Conservation (phyloP, 345 rosid genomes). For the Salix koriyanagi region DNA sequence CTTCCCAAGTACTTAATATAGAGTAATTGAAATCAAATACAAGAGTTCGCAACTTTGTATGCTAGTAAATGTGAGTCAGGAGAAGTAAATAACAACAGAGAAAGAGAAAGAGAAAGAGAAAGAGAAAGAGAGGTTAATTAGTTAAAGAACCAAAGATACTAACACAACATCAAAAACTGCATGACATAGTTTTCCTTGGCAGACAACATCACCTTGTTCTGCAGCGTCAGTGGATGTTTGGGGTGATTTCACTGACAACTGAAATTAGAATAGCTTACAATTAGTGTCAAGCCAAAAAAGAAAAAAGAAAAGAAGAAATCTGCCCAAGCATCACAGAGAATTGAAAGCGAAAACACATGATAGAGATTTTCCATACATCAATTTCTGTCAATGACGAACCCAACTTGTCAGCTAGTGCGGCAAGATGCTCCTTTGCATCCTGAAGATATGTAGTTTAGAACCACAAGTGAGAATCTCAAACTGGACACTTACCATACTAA, state of each 20-base stretch:
- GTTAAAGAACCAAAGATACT: conserved; percentile 35
- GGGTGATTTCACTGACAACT: conserved; percentile 69
- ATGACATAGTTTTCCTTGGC: conserved; percentile 47
- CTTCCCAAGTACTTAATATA: background rate
- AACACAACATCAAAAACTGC: conserved; percentile 49
- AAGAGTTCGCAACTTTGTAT: background rate
- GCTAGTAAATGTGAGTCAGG: background rate
- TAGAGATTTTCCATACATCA: conserved; percentile 46
- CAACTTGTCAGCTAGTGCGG: conserved; percentile 88
- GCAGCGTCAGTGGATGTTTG: conserved; percentile 60
- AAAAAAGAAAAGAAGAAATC: background rate
- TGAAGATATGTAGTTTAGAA: conserved; percentile 26
- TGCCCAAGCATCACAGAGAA: background rate
- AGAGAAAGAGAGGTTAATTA: conserved; percentile 11
- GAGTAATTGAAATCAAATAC: background rate
- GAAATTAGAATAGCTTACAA: conserved; percentile 37
- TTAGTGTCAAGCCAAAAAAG: conserved; percentile 19
- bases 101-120: background rate
- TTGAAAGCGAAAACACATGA: conserved; percentile 10
- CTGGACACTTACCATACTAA: background rate
- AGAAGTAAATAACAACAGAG: background rate
- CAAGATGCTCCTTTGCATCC: conserved; percentile 98
- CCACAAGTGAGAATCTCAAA: background rate
- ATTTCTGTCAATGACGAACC: conserved; percentile 86
- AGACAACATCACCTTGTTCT: conserved; percentile 88